A percentile compares a stretch with the other conserved stretches of the same genome.
Evolutionary conservation across 768 basidiomycete genomes (phyloP).

Genomic region (Boletales sp.): DNA sequence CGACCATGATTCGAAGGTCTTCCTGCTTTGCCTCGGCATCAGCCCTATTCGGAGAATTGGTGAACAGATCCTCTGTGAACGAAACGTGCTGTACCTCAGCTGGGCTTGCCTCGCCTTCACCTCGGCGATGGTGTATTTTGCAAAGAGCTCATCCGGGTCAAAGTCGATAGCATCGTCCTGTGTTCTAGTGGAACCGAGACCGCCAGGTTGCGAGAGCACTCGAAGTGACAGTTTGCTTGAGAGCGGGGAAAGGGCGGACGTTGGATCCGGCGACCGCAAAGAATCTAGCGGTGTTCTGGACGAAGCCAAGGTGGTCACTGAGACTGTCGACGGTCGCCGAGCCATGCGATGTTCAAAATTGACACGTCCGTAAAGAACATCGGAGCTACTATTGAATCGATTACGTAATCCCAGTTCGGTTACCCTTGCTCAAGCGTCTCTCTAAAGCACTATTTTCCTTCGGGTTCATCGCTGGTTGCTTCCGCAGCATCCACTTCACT

Average conservation of each 20-base stretch:
- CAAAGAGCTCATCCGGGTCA: slow-evolving; percentile 74
- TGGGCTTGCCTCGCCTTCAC: slow-evolving; percentile 65
- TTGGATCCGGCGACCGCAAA: slow-evolving; percentile 4
- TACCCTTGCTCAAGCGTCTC: no score
- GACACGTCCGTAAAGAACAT: background rate
- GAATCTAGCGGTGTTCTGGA: slow-evolving; percentile 10
- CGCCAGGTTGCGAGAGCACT: slow-evolving; percentile 10
- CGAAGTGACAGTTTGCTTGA: slow-evolving; percentile 3
- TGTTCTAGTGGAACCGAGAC: slow-evolving; percentile 10
- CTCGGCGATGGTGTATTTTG: slow-evolving; percentile 66
- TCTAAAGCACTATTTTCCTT: slow-evolving; percentile 22
- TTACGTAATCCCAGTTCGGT: slow-evolving; percentile 20
- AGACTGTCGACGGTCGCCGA: slow-evolving; percentile 36
- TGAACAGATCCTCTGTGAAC: background rate
- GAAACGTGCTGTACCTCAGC: slow-evolving; percentile 47
- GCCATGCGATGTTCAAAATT: slow-evolving; percentile 30
- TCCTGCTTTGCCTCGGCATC: slow-evolving; percentile 88
- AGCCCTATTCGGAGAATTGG: slow-evolving; percentile 38
- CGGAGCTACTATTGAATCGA: background rate
- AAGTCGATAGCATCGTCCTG: slow-evolving; percentile 28
- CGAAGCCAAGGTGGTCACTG: slow-evolving; percentile 27
- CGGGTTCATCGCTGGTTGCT: slow-evolving; percentile 14
- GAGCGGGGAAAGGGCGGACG: slow-evolving; percentile 3
- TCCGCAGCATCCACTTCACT: slow-evolving; percentile 20
- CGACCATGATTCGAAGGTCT: slow-evolving; percentile 86